Base-by-base conservation (phyloP, 176 grass and related monocot species). In the Puya raimondii region DNA sequence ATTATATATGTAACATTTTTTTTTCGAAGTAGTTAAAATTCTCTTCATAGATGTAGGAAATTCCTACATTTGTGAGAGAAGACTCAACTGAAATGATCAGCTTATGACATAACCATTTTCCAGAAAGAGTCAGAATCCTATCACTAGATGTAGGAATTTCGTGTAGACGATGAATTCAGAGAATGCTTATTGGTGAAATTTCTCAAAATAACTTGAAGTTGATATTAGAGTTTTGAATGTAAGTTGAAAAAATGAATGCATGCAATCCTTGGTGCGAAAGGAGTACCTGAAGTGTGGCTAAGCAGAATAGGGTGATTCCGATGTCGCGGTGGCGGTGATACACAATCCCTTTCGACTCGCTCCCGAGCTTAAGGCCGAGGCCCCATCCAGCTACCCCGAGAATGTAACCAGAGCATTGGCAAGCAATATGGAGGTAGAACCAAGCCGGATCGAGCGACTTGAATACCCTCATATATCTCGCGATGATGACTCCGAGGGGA, bases 301-400 rank as follows among this genome's bases (percentile, higher is more conserved):
- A 81, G 11, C 78, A 79, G n/a, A 96, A 96, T 2, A 87, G 81
- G 49, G 87, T 2, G 27, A 96, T 96, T 7, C 91, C 91, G 2
- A 96, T 80, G 80, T 77, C 88, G 71, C 91, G 76, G 50, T 96
- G 91, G 23, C 72, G 68, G 4, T 83, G 74, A 23, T 90, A 91
- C 18, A 79, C 82, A 72, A 96, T 78, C 15, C 91, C 91, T 78
- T 96, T 87, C 70, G 91, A 96, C 58, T 87, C 3, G 48, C 84
- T 96, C 10, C 91, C 91, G 0, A 96, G 87, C 23, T 91, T 86
- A 56, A 96, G 83, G 0, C 91, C 91, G 1, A 84, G 85, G 2
- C 84, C 91, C 91, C 91, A 96, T 63, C 91, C 91, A n/a, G 91
- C 83, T 1, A 91, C 91, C 21, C 91, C 91, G 16, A 96, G 66